Evolutionary conservation across 208 protist species (phyloP), one percentile per base, ranked within the genome.

Genomic region (Phytomonas sp.): DNA sequence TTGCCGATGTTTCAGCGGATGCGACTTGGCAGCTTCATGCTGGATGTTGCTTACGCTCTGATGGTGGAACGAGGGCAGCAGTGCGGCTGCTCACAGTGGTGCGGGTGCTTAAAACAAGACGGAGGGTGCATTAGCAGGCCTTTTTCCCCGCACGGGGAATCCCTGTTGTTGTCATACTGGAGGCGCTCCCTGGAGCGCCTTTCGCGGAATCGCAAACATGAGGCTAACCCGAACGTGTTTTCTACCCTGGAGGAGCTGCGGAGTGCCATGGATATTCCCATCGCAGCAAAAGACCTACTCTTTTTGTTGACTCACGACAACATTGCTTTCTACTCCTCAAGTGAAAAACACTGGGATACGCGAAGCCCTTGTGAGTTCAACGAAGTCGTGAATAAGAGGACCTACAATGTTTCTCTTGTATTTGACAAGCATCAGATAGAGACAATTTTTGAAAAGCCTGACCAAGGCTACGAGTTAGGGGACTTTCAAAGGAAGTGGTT

Each of bases 111-210:
- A 26, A 26, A 56, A 26, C 20, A 56, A 20, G 34, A 60, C 5
- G 86, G 86, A 26, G 83, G 83, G 0, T 71, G 71, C 51, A 84
- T 92, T 65, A 83, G 82, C 59, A 81, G 86, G 2, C 86, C 86
- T 30, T 89, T 92, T 56, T 92, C 86, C 4, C 83, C 83, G 9
- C 82, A 85, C 37, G 86, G 86, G 15, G 74, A 89, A 73, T 70
- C 75, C 36, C 70, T 89, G 66, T 78, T 91, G 32, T 65, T 91
- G 29, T 68, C 79, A n/a, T 91, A 91, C 68, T 91, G 85, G 83
- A 74, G 84, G 20, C 73, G 68, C 30, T 73, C 66, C 34, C 73
- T 74, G 68, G 78, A 72, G 71, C 68, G 74, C 5, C 59, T 62
- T 30, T 23, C 23, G 70, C 71, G 29, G 62, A 66, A 65, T 43